Percentiles rank a stretch among this genome's conserved stretches.
Evolutionary conservation across 2,329 filamentous ascomycete species (phyloP).

Genomic region (Aureobasidium subglaciale): DNA sequence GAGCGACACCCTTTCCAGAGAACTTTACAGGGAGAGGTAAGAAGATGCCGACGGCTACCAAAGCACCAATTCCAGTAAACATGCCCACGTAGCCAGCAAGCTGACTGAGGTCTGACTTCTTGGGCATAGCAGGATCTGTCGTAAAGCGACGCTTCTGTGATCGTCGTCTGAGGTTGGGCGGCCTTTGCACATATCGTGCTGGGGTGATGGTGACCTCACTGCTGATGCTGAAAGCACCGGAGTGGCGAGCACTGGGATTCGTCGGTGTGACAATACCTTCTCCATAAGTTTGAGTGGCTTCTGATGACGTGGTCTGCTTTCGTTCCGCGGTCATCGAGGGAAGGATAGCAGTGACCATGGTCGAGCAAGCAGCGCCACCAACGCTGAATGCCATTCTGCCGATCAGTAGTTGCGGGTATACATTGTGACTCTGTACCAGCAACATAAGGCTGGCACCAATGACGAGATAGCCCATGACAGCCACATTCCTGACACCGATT

Average conservation of each 20-base stretch:
- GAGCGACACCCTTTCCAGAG: slow-evolving; percentile 62
- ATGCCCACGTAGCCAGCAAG: slow-evolving; percentile 86
- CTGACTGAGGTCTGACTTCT: slow-evolving; percentile 27
- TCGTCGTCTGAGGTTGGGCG: slow-evolving; percentile 1
- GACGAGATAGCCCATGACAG: slow-evolving; percentile 70
- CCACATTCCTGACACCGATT: slow-evolving; percentile 59
- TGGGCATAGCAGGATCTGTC: background rate
- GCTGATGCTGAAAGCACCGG: slow-evolving; percentile 59
- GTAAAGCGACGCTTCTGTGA: slow-evolving; percentile 3
- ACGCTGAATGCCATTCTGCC: slow-evolving; percentile 82
- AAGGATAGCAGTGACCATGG: slow-evolving; percentile 95
- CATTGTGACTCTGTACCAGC: slow-evolving; percentile 77
- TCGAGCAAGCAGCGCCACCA: slow-evolving; percentile 73
- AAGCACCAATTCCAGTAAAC: slow-evolving; percentile 85
- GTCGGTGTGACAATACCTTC: slow-evolving; percentile 24
- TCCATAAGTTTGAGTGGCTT: slow-evolving; percentile 20
- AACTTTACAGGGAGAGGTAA: slow-evolving; percentile 81
- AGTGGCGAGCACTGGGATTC: slow-evolving; percentile 43
- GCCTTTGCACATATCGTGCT: slow-evolving; percentile 34
- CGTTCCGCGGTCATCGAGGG: slow-evolving; percentile 54
- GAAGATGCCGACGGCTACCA: slow-evolving; percentile 75
- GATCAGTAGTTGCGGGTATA: slow-evolving; percentile 82
- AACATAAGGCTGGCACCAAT: slow-evolving; percentile 70
- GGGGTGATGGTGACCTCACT: slow-evolving; percentile 72
- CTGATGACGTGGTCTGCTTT: background rate